Evolutionary conservation across 768 basidiomycete species (phyloP).

Genomic region (Clitopilus passeckerianus): DNA sequence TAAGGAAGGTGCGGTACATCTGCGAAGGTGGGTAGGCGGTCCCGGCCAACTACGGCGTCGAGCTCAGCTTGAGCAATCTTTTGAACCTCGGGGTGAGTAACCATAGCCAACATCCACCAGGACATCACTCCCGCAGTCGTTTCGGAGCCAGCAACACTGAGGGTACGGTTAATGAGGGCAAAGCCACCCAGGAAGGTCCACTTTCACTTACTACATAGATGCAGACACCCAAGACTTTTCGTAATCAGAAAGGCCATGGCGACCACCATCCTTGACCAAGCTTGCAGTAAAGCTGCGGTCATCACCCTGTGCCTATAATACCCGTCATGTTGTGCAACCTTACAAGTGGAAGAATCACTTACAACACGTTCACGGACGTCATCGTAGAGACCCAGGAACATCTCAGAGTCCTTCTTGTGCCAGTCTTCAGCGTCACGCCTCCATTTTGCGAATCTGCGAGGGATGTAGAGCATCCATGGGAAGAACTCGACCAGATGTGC

Average conservation of each 20-base stretch:
- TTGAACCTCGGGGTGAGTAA: constrained; percentile 5
- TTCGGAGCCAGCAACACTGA: constrained; percentile 5
- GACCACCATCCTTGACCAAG: constrained; percentile 4
- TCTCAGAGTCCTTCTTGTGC: constrained; percentile 5
- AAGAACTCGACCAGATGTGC: constrained; percentile 28
- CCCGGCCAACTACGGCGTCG: constrained; percentile 11
- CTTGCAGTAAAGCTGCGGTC: constrained; percentile 1
- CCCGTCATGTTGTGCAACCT: background rate
- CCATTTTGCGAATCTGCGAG: constrained; percentile 18
- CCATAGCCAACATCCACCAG: constrained; percentile 7
- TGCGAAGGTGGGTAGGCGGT: constrained; percentile 20
- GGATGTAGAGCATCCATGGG: constrained; percentile 25
- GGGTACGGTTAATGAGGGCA: background rate
- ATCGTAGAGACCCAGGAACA: constrained; percentile 7
- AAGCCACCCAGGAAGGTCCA: background rate
- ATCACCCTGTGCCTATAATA: background rate
- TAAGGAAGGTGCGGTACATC: constrained; percentile 19
- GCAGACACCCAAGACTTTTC: constrained; percentile 11
- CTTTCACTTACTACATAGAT: constrained; percentile 8
- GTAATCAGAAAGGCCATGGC: constrained; percentile 6
- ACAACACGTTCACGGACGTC: constrained; percentile 7
- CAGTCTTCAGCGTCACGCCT: constrained; percentile 10
- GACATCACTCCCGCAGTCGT: constrained; percentile 5
- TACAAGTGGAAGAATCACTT: background rate
- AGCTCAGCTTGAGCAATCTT: constrained; percentile 6